phyloP scores from a whole-genome alignment of 2,329 filamentous ascomycete genomes.

The Gyromitra esculenta region DNA sequence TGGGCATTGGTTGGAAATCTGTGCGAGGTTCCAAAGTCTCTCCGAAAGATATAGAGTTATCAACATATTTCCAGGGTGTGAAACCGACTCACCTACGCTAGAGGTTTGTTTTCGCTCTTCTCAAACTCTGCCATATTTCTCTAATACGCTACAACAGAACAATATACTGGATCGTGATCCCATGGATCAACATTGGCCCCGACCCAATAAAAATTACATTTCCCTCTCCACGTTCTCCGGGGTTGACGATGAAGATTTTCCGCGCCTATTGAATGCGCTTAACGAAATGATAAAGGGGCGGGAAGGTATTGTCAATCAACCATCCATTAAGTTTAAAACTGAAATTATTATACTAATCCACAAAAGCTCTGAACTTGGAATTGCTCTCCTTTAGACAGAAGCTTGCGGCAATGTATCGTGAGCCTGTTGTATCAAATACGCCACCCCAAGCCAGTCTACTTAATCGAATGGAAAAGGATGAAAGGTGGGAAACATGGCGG shows the following conservation, averaged over 20 bases:
- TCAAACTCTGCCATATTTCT: too few relatives aligned
- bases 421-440: background rate
- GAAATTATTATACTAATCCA: background rate
- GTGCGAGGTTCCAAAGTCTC: background rate
- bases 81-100: too few relatives aligned
- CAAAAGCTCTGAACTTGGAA: background rate
- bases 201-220: background rate
- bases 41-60: background rate
- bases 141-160: too few relatives aligned
- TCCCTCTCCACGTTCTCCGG: background rate
- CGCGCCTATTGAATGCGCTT: background rate
- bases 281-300: background rate
- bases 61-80: background rate
- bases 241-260: background rate
- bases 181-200: background rate
- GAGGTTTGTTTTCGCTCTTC: too few relatives aligned
- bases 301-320: background rate
- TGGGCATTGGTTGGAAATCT: background rate
- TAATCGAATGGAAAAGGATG: background rate
- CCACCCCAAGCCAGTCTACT: background rate
- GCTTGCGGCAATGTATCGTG: background rate
- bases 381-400: background rate
- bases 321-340: background rate
- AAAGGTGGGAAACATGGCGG: background rate
- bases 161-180: background rate